These are phyloP conservation scores for Physocladia obscura DNA, from an alignment of 192 early-diverging fungal genomes.

Conservation along the genomic window DNA sequence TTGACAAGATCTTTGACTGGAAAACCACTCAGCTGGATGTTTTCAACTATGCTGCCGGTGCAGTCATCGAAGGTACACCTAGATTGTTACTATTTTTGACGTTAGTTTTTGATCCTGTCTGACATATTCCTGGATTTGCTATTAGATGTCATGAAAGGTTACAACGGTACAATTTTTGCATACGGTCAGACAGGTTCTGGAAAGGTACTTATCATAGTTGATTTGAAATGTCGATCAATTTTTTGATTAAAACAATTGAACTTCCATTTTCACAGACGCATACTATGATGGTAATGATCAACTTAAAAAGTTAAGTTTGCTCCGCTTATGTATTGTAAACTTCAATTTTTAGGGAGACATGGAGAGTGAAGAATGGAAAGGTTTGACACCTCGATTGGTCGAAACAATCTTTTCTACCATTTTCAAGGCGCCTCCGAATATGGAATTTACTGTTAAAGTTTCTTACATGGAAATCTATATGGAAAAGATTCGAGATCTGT, in stretches of 20 bases:
- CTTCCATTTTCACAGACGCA: conserved; percentile 32
- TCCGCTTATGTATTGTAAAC: too few species aligned
- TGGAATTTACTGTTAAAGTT: conserved; percentile 97
- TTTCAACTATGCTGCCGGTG: conserved; percentile 87
- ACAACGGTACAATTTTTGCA: conserved; percentile 99
- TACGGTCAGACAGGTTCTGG: conserved; percentile 99
- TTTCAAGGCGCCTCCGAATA: conserved; percentile 81
- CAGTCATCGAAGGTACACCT: conserved; percentile 85
- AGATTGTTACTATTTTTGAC: neutral
- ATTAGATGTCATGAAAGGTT: conserved; percentile 91
- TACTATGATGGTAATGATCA: conserved; percentile 51
- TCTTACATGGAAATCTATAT: conserved; percentile 99
- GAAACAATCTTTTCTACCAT: conserved; percentile 94
- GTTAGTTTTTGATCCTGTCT: neutral
- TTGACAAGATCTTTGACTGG: conserved; percentile 89
- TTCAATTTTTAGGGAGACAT: conserved; percentile 77
- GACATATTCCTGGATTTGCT: neutral
- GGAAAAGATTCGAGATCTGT: conserved; percentile 96
- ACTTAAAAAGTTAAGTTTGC: neutral
- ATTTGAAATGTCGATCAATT: conserved; percentile 29
- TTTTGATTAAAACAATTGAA: neutral
- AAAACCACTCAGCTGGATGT: conserved; percentile 79
- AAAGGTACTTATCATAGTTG: conserved; percentile 57
- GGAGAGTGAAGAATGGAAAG: conserved; percentile 84
- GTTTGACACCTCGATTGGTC: conserved; percentile 96